Conservation (phyloP, 108 stramenopile species). For the Cylindrotheca closterium region DNA sequence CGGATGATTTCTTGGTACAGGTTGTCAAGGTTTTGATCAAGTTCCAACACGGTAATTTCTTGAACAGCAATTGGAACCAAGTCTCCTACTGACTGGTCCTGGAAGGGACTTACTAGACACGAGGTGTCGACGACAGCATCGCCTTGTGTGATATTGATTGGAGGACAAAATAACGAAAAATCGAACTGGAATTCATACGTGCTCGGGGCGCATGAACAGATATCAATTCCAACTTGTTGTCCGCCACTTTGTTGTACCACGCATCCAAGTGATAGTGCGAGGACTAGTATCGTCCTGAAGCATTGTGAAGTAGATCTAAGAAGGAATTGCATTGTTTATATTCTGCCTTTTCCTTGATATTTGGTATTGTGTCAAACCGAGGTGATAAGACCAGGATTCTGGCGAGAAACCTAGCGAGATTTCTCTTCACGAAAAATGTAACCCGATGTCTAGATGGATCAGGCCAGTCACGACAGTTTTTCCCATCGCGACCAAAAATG, state of each 20-base stretch:
- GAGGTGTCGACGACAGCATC: constrained; percentile 34
- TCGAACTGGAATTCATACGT: constrained; percentile 40
- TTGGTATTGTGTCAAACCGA: too few relatives aligned
- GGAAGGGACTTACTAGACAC: constrained; percentile 36
- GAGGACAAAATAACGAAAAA: constrained; percentile 33
- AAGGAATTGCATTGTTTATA: too few relatives aligned
- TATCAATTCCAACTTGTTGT: constrained; percentile 30
- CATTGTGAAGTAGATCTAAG: too few relatives aligned
- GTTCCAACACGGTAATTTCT: constrained; percentile 37
- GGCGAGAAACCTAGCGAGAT: too few relatives aligned
- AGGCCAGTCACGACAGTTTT: too few relatives aligned
- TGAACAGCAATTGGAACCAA: constrained; percentile 38
- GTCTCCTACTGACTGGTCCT: constrained; percentile 27
- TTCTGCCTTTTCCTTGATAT: too few relatives aligned
- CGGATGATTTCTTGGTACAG: constrained; percentile 26
- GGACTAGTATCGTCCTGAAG: too few relatives aligned
- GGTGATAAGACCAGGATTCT: too few relatives aligned
- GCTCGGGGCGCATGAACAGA: constrained; percentile 41
- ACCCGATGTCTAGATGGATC: too few relatives aligned
- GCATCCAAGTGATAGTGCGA: too few relatives aligned
- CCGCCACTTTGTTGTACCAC: not conserved
- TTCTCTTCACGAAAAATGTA: too few relatives aligned
- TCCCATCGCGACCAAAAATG: too few relatives aligned
- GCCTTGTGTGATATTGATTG: constrained; percentile 27
- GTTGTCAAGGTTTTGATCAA: constrained; percentile 35